Evolutionary conservation across 1,284 basidiomycete genomes (phyloP).

Genomic region (Cryptococcus sp.): DNA sequence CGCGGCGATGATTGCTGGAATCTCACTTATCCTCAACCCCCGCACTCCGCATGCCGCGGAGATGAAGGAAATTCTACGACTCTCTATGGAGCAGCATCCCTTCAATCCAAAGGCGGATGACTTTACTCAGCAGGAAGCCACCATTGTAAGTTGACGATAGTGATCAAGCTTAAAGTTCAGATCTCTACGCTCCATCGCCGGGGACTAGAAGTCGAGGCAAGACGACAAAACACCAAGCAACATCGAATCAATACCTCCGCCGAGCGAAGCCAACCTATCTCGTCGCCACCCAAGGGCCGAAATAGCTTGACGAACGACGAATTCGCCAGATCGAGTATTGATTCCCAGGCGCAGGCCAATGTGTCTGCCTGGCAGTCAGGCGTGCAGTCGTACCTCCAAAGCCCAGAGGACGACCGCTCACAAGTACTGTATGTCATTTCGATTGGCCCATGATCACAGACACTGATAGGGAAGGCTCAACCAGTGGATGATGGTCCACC

Average conservation of each 20-base stretch:
- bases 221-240: constrained; percentile 12
- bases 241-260: constrained; percentile 29
- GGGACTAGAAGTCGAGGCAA: constrained; percentile 30
- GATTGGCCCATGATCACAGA: neutral
- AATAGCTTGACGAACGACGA: too few species aligned
- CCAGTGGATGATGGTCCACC: constrained; percentile 30
- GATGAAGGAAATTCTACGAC: constrained; percentile 36
- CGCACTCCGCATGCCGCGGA: constrained; percentile 28
- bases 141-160: constrained; percentile 30
- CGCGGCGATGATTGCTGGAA: constrained; percentile 46
- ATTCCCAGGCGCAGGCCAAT: constrained; percentile 2
- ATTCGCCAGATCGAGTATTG: constrained; percentile 4
- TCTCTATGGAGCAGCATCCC: constrained; percentile 38
- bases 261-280: constrained; percentile 17
- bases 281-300: constrained; percentile 1
- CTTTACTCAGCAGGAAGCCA: constrained; percentile 39
- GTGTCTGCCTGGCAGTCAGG: constrained; percentile 1
- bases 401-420: constrained; percentile 31
- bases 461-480: constrained; percentile 17
- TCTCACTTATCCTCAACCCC: constrained; percentile 40
- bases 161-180: constrained; percentile 4
- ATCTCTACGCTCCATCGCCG: constrained; percentile 39
- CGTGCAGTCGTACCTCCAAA: constrained; percentile 1
- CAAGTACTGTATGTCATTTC: constrained; percentile 21
- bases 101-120: constrained; percentile 33